A percentile compares a stretch with the other conserved stretches of the same genome.
Evolutionary conservation across 495 filamentous ascomycete species (phyloP).

Genomic region (Daldinia decipiens): DNA sequence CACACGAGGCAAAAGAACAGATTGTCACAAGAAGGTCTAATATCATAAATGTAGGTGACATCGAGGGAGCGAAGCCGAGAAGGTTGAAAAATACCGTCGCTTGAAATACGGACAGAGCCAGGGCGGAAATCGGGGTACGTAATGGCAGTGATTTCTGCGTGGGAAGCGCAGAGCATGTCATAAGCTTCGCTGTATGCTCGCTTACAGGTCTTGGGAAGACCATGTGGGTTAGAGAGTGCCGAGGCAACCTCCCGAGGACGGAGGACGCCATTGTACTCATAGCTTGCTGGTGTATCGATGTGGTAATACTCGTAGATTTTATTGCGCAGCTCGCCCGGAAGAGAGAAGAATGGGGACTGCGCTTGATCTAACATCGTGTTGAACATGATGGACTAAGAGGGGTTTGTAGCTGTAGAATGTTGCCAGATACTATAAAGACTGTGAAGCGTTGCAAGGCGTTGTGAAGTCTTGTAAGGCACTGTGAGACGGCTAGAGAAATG

Average conservation of each 20-base stretch:
- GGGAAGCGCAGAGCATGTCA: neutral
- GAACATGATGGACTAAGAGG: neutral
- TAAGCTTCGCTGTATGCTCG: neutral
- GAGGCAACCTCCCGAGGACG: neutral
- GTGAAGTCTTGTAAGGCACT: neutral
- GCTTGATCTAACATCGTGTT: neutral
- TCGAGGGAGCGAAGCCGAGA: neutral
- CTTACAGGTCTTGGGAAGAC: conserved; percentile 2
- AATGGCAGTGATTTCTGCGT: neutral
- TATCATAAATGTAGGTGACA: neutral
- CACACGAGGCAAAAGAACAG: neutral
- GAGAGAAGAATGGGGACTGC: conserved; percentile 18
- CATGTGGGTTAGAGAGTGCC: neutral
- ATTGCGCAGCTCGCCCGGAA: conserved; percentile 6
- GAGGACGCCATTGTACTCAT: neutral
- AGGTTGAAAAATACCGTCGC: neutral
- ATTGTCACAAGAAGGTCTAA: neutral
- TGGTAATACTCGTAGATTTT: neutral
- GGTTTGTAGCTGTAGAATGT: neutral
- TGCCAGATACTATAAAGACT: neutral
- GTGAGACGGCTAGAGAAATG: neutral
- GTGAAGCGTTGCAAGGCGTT: neutral
- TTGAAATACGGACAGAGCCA: neutral
- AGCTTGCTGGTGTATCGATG: neutral
- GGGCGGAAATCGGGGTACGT: neutral